Evolutionary conservation across 257 asterid genomes (phyloP), one percentile per base, ranked within the genome.

Genomic region (Solanum sejunctum): DNA sequence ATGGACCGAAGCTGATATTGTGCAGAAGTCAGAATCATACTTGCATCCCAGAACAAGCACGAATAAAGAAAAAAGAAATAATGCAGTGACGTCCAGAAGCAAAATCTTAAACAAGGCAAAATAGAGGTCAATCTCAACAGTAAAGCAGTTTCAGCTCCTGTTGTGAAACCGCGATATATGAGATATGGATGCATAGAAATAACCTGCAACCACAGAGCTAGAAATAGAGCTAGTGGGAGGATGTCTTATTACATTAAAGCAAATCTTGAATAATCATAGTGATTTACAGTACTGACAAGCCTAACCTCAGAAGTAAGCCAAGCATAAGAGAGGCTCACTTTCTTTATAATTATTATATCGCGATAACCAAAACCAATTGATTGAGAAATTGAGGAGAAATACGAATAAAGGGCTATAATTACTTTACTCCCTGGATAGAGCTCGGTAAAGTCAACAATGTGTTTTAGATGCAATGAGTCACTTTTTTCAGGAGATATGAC

Each of bases 1-100:
- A 97, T 97, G 86, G 99, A 97, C 93, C 98, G 91, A 32, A 97
- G 95, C 99, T 96, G 91, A 89, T 67, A 20, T 79, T 45, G 70
- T 66, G 63, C 32, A 32, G 13, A 78, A 70, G 77, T 84, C 82
- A 83, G 57, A 43, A 49, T 61, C 72, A 36, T 12, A 60, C n/a
- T 79, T 83, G 57, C n/a, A 54, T 36, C 28, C 67, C 78, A 67
- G 32, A 84, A 43, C 51, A 64, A 52, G n/a, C 36, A 85, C 26
- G 2, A 28, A 63, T 21, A 43, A 69, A 55, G 71, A 36, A 39
- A 67, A 85, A 17, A 11, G 70, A 4, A 47, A 47, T 17, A 80
- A 75, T 17, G 66, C 69, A 21, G 58, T 21, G 23, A 75, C 43
- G 49, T 55, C 81, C 66, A 54, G 21, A 47, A 47, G 49, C 63